A percentile compares a stretch with the other conserved stretches of the same genome.
These are phyloP conservation scores for Neofusicoccum ribis DNA, from an alignment of 2,329 filamentous ascomycete genomes.

Conservation along the genomic window DNA sequence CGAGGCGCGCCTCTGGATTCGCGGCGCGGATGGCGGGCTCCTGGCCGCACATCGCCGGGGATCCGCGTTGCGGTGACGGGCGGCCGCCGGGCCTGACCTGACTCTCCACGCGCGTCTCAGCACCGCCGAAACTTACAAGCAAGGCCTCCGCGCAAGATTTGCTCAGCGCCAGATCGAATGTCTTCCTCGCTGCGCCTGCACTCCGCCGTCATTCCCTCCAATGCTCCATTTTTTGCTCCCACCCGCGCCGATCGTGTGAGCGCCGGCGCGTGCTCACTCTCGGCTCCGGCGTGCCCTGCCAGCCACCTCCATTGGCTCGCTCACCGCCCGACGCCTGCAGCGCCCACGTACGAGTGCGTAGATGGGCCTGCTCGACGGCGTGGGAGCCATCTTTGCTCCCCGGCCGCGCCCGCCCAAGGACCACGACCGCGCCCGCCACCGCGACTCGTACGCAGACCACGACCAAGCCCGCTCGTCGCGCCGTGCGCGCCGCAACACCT, in stretches of 20 bases:
- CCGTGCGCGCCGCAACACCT: conserved; percentile 9
- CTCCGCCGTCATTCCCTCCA: neutral
- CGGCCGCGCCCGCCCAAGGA: neutral
- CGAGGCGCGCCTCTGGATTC: neutral
- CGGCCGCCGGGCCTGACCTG: neutral
- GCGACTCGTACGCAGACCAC: neutral
- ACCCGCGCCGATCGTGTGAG: neutral
- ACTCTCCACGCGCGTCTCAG: neutral
- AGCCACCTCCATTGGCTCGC: conserved; percentile 16
- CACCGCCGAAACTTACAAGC: neutral
- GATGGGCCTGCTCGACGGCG: conserved; percentile 1
- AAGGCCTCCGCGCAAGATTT: neutral
- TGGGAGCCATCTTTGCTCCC: conserved; percentile 16
- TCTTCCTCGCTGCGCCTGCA: neutral
- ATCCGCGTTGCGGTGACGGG: neutral
- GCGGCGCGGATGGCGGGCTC: neutral
- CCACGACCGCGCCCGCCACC: neutral
- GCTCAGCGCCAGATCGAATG: neutral
- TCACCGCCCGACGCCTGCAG: conserved; percentile 11
- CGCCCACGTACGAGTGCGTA: conserved; percentile 1
- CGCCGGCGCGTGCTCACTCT: neutral
- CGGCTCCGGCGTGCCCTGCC: neutral
- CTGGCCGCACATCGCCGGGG: neutral
- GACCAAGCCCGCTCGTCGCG: neutral
- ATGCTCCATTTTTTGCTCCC: neutral